Percentiles rank a stretch among this genome's conserved stretches.
Evolutionary conservation across 2,329 filamentous ascomycete genomes (phyloP).

Genomic region (Ilyonectria destructans): DNA sequence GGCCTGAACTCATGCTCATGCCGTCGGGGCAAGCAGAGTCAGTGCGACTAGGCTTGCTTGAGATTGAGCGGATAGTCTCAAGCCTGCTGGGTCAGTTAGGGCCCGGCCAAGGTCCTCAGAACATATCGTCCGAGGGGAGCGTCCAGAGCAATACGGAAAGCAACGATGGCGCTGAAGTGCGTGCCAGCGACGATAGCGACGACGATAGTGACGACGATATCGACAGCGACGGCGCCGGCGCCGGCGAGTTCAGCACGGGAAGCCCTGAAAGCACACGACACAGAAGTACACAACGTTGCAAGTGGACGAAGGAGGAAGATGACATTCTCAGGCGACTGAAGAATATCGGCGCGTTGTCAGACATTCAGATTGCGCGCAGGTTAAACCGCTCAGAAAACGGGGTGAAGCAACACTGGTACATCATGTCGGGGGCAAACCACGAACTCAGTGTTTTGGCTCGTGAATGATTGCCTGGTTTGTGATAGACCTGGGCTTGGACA

Average conservation of each 20-base stretch:
- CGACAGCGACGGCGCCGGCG: slow-evolving; percentile 2
- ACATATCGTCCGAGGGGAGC: too few species aligned
- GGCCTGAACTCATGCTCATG: too few species aligned
- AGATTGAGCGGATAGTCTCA: too few species aligned
- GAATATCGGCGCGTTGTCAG: slow-evolving; percentile 9
- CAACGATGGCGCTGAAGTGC: background rate
- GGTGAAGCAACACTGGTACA: slow-evolving; percentile 13
- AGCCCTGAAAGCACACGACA: slow-evolving; percentile 4
- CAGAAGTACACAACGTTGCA: slow-evolving; percentile 10
- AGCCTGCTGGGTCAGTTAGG: too few species aligned
- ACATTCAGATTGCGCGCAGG: slow-evolving; percentile 10
- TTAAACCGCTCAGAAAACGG: slow-evolving; percentile 15
- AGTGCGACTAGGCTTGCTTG: too few species aligned
- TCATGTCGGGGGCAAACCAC: slow-evolving; percentile 6
- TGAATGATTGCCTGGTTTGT: slow-evolving; percentile 1
- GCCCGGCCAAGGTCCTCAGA: too few species aligned
- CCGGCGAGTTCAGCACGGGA: background rate
- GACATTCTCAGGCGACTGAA: slow-evolving; percentile 21
- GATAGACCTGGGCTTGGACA: background rate
- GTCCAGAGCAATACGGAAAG: too few species aligned
- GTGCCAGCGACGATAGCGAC: background rate
- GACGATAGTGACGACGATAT: background rate
- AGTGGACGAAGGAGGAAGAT: slow-evolving; percentile 12
- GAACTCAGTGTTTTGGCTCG: background rate
- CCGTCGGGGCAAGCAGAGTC: too few species aligned